phyloP scores from a whole-genome alignment of 2,329 filamentous ascomycete genomes.

The Rhynchosporium agropyri region DNA sequence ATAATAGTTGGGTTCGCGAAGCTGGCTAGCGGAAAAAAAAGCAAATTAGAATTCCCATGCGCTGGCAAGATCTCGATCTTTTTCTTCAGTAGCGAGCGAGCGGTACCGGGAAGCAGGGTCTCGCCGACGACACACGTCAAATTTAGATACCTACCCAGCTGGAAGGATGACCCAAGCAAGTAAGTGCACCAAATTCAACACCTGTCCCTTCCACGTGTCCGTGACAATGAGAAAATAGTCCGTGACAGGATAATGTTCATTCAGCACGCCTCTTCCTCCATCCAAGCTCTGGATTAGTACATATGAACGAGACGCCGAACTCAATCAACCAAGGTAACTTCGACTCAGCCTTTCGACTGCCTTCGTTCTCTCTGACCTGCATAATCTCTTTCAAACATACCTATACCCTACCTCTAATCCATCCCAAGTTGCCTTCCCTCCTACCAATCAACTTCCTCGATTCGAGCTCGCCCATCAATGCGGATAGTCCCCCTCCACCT shows the following conservation, averaged over 20 bases:
- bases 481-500: neutral
- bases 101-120: neutral
- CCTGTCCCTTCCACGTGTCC: neutral
- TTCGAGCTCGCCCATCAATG: neutral
- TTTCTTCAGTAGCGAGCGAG: neutral
- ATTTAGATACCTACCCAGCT: neutral
- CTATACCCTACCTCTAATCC: neutral
- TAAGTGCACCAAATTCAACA: neutral
- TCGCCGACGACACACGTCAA: neutral
- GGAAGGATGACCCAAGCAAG: neutral
- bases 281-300: neutral
- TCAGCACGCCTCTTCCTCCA: constrained; percentile 10
- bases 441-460: neutral
- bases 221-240: neutral
- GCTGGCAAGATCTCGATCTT: constrained; percentile 14
- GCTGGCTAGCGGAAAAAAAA: neutral
- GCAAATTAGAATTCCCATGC: constrained; percentile 2
- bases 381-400: constrained; percentile 7
- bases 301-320: neutral
- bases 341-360: neutral
- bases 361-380: too few relatives aligned
- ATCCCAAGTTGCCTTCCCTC: neutral
- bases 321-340: neutral
- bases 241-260: neutral
- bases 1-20: too few relatives aligned